These are phyloP conservation scores for Paxillus involutus DNA, from an alignment of 768 basidiomycete species.

Conservation along the genomic window DNA sequence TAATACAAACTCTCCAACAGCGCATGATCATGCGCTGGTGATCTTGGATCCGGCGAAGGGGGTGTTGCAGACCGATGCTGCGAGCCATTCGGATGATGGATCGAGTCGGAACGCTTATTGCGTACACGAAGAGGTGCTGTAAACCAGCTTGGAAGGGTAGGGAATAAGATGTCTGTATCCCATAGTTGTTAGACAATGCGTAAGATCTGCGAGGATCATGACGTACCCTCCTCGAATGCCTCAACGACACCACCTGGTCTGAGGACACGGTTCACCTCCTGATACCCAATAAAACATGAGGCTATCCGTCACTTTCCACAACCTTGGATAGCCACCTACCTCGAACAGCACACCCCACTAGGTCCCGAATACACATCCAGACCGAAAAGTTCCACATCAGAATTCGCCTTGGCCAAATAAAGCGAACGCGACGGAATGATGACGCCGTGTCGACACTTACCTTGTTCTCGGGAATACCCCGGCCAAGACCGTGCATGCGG, in stretches of 20 bases:
- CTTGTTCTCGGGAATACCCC: constrained; percentile 76
- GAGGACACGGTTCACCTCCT: constrained; percentile 76
- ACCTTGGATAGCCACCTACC: constrained; percentile 32
- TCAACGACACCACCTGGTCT: constrained; percentile 71
- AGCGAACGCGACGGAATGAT: background rate
- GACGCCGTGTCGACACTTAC: constrained; percentile 26
- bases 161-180: constrained; percentile 67
- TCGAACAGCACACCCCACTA: constrained; percentile 72
- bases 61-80: constrained; percentile 33
- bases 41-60: constrained; percentile 32
- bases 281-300: constrained; percentile 6
- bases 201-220: background rate
- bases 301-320: background rate
- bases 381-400: constrained; percentile 2
- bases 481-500: constrained; percentile 65
- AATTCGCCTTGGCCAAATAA: too few relatives aligned
- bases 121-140: constrained; percentile 64
- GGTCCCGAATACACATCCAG: too few relatives aligned
- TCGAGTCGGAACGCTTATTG: constrained; percentile 46
- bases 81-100: constrained; percentile 50
- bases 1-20: constrained; percentile 65
- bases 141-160: constrained; percentile 76
- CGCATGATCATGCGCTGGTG: constrained; percentile 63
- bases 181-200: background rate
- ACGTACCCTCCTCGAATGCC: constrained; percentile 69